A percentile compares a stretch with the other conserved stretches of the same genome.
Evolutionary conservation across 768 basidiomycete genomes (phyloP).

Genomic region (Vishniacozyma victoriae): DNA sequence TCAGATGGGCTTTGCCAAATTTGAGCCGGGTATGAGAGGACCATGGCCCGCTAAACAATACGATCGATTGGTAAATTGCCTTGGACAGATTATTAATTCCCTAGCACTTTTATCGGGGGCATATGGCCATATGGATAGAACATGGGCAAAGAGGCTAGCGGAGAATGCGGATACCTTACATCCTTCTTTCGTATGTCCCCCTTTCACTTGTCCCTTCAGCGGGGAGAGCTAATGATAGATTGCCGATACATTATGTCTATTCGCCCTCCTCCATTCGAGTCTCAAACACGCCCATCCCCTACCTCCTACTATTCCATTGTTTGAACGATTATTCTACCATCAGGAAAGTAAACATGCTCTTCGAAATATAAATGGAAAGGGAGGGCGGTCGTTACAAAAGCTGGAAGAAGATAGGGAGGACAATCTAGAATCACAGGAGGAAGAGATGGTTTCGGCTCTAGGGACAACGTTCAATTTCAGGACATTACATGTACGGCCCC

Average conservation of each 20-base stretch:
- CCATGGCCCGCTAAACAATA: constrained; percentile 56
- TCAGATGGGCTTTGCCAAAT: constrained; percentile 10
- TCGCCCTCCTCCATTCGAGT: constrained; percentile 33
- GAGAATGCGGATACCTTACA: constrained; percentile 54
- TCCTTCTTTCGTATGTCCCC: constrained; percentile 54
- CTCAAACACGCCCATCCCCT: constrained; percentile 29
- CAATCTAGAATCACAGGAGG: not conserved
- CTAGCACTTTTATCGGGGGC: constrained; percentile 48
- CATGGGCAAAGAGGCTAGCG: constrained; percentile 50
- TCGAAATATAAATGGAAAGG: not conserved
- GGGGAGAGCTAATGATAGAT: constrained; percentile 20
- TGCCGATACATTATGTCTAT: constrained; percentile 35
- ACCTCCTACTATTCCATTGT: constrained; percentile 35
- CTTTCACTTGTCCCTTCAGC: not conserved
- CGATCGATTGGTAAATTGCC: constrained; percentile 47
- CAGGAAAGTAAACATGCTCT: not conserved
- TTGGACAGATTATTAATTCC: constrained; percentile 50
- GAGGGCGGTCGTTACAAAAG: not conserved
- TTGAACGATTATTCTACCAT: constrained; percentile 37
- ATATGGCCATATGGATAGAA: constrained; percentile 50
- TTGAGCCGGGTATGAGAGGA: constrained; percentile 46
- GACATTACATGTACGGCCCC: too few species aligned
- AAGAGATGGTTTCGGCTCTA: not conserved
- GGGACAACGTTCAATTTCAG: not conserved
- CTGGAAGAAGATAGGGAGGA: too few species aligned